Evolutionary conservation across 257 asterid genomes (phyloP).

Genomic region (Catharanthus roseus): DNA sequence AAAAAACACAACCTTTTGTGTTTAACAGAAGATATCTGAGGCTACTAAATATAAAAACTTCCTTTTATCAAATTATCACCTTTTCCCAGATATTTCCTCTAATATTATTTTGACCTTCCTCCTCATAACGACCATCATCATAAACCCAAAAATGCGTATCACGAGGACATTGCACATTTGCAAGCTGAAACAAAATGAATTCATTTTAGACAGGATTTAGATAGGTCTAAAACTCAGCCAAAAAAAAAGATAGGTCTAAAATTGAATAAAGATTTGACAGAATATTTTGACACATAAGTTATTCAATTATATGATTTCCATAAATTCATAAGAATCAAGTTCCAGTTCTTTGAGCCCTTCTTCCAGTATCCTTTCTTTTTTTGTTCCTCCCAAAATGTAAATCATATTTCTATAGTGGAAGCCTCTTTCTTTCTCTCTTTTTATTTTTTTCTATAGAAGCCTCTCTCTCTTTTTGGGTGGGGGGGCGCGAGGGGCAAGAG

Average conservation of each 20-base stretch:
- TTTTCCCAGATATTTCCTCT: slow-evolving; percentile 97
- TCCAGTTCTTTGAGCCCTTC: background rate
- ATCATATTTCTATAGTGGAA: background rate
- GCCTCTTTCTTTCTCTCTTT: background rate
- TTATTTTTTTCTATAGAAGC: too few relatives aligned
- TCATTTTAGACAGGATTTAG: too few relatives aligned
- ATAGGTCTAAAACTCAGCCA: too few relatives aligned
- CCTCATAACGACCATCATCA: slow-evolving; percentile 96
- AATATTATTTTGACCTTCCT: slow-evolving; percentile 97
- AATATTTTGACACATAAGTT: background rate
- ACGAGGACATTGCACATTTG: slow-evolving; percentile 94
- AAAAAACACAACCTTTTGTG: slow-evolving; percentile 11
- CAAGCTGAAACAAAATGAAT: slow-evolving; percentile 51
- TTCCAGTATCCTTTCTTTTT: background rate
- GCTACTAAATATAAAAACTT: slow-evolving; percentile 9
- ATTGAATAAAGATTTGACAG: background rate
- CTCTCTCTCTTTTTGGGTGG: too few relatives aligned
- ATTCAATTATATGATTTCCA: too few relatives aligned
- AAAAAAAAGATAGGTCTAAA: too few relatives aligned
- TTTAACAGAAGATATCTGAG: slow-evolving; percentile 12
- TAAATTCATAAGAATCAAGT: background rate
- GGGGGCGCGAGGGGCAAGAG: too few relatives aligned
- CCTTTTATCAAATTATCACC: slow-evolving; percentile 30
- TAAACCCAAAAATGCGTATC: slow-evolving; percentile 99
- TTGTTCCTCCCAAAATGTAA: background rate